A percentile compares a stretch with the other conserved stretches of the same genome.
phyloP scores from a whole-genome alignment of 2,329 filamentous ascomycete genomes.

The Escovopsis weberi region DNA sequence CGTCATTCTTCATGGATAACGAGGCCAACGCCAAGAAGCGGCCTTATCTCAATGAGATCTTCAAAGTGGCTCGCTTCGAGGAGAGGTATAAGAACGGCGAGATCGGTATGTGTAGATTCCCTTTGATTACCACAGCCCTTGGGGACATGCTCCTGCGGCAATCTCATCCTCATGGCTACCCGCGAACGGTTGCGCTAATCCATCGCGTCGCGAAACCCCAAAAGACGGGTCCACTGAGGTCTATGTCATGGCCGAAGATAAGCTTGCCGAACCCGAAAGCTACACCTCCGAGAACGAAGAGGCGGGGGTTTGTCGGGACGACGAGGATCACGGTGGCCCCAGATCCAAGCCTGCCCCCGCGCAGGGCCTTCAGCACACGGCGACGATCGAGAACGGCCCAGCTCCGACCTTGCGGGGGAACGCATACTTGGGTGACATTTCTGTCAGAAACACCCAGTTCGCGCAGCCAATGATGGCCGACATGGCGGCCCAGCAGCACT shows the following conservation, averaged over 20 bases:
- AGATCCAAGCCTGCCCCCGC: constrained; percentile 20
- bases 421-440: constrained; percentile 28
- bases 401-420: constrained; percentile 17
- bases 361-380: constrained; percentile 21
- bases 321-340: constrained; percentile 25
- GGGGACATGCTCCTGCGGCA: too few species aligned
- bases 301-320: constrained; percentile 26
- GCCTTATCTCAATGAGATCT: constrained; percentile 43
- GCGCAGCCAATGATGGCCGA: constrained; percentile 27
- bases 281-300: constrained; percentile 34
- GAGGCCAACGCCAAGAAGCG: constrained; percentile 41
- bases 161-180: too few species aligned
- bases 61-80: constrained; percentile 43
- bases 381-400: constrained; percentile 23
- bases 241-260: constrained; percentile 38
- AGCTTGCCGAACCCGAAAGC: constrained; percentile 31
- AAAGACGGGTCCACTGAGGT: constrained; percentile 33
- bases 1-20: constrained; percentile 42
- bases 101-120: constrained; percentile 40
- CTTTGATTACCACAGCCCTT: too few species aligned
- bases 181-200: neutral
- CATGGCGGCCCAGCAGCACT: constrained; percentile 25
- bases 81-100: constrained; percentile 41
- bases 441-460: constrained; percentile 28
- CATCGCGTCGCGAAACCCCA: constrained; percentile 1